Evolutionary conservation across 2,329 filamentous ascomycete genomes (phyloP).

Genomic region (Aspergillus clavatus): DNA sequence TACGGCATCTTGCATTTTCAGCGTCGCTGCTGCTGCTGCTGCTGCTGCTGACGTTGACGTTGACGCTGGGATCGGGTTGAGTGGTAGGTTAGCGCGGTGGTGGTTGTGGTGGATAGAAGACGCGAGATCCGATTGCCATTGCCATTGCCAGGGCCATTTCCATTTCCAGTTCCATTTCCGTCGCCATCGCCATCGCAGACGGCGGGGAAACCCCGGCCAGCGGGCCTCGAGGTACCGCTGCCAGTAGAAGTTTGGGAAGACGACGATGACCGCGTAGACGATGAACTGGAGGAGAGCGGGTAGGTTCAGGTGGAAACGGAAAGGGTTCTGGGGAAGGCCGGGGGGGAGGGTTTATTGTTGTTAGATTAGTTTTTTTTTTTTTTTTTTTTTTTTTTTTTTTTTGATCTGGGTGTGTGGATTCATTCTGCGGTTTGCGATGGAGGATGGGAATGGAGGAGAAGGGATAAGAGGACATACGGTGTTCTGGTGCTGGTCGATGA

Average conservation of each 20-base stretch:
- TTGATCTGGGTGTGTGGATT: too few relatives aligned
- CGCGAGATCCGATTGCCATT: too few relatives aligned
- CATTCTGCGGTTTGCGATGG: neutral
- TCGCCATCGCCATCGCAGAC: neutral
- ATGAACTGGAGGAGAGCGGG: slow-evolving; percentile 71
- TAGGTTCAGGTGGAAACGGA: slow-evolving; percentile 61
- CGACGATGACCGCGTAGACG: slow-evolving; percentile 66
- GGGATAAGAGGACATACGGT: slow-evolving; percentile 21
- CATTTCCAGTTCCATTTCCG: too few relatives aligned
- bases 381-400: too few relatives aligned
- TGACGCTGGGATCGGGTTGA: too few relatives aligned
- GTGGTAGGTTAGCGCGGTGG: too few relatives aligned
- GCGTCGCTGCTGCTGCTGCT: neutral
- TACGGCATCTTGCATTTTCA: neutral
- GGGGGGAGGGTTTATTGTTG: too few relatives aligned
- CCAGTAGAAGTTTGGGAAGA: slow-evolving; percentile 82
- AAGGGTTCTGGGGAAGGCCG: too few relatives aligned
- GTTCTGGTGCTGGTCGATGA: slow-evolving; percentile 35
- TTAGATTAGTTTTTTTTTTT: too few relatives aligned
- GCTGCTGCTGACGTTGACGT: too few relatives aligned
- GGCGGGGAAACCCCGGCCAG: slow-evolving; percentile 61
- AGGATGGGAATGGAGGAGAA: neutral
- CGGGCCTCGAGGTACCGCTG: slow-evolving; percentile 70
- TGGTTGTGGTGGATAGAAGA: too few relatives aligned
- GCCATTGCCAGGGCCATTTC: too few relatives aligned